Conservation (phyloP, 164 flowering plant species). For the Hamamelis virginiana region DNA sequence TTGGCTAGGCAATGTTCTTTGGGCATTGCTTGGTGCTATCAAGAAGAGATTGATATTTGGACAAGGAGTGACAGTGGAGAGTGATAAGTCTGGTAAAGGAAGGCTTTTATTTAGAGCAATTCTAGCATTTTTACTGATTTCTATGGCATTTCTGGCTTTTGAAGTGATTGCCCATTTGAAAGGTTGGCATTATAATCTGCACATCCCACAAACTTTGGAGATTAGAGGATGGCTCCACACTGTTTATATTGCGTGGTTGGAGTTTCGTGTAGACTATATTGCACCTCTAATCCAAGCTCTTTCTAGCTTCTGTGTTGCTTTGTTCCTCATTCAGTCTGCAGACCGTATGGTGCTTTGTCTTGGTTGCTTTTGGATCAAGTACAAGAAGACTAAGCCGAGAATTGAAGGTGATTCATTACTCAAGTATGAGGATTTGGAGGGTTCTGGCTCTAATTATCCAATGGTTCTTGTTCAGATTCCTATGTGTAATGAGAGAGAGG, state of each 20-base stretch:
- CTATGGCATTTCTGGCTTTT: constrained; percentile 50
- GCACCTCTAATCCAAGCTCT: constrained; percentile 65
- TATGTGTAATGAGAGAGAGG: constrained; percentile 94
- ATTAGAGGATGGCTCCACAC: constrained; percentile 54
- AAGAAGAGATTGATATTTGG: constrained; percentile 56
- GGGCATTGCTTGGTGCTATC: constrained; percentile 67
- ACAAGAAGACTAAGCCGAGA: constrained; percentile 63
- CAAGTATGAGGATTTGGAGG: constrained; percentile 52
- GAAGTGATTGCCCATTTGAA: constrained; percentile 63
- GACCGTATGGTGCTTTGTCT: constrained; percentile 68
- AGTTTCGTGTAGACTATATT: constrained; percentile 65
- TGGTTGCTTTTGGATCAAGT: constrained; percentile 85
- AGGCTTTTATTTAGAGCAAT: constrained; percentile 27
- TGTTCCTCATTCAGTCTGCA: constrained; percentile 73
- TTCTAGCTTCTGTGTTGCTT: constrained; percentile 62
- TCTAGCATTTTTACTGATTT: constrained; percentile 41
- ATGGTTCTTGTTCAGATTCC: no score
- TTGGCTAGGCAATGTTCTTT: constrained; percentile 52
- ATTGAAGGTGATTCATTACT: constrained; percentile 48
- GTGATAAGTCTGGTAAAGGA: constrained; percentile 39
- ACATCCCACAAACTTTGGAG: constrained; percentile 55
- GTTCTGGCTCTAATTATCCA: constrained; percentile 32
- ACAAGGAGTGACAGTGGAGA: constrained; percentile 51
- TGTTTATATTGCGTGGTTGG: constrained; percentile 62
- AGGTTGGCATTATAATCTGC: constrained; percentile 73